phyloP scores from a whole-genome alignment of 2,329 filamentous ascomycete species.

The Cercospora canescens region DNA sequence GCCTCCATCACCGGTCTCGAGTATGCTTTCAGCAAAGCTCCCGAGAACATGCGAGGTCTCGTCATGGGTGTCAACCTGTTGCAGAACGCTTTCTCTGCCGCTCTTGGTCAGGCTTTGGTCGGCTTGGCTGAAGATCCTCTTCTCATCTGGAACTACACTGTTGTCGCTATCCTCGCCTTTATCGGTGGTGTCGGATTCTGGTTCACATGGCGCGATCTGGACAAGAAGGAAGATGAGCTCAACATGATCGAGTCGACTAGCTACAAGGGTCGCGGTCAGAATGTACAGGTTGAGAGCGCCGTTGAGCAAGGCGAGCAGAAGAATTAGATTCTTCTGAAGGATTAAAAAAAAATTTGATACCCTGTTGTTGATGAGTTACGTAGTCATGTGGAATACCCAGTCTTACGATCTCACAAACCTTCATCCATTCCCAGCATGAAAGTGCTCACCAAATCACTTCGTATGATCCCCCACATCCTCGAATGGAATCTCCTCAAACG shows the following conservation, averaged over 20 bases:
- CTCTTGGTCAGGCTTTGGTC: constrained; percentile 62
- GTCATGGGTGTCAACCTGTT: constrained; percentile 57
- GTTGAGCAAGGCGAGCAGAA: background rate
- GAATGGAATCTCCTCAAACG: constrained; percentile 15
- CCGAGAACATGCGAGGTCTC: constrained; percentile 48
- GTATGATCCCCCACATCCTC: constrained; percentile 14
- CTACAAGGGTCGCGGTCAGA: constrained; percentile 26
- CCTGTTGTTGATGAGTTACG: background rate
- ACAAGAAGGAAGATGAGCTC: constrained; percentile 66
- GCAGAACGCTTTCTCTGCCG: constrained; percentile 59
- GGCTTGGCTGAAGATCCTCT: constrained; percentile 63
- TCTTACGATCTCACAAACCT: background rate
- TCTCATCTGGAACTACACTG: constrained; percentile 67
- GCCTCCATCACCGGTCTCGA: constrained; percentile 48
- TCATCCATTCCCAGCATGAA: background rate
- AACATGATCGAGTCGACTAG: constrained; percentile 56
- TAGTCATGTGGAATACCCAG: background rate
- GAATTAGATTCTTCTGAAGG: too few relatives aligned
- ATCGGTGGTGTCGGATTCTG: constrained; percentile 67
- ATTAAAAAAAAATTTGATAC: too few relatives aligned
- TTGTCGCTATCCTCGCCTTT: constrained; percentile 62
- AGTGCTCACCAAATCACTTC: background rate
- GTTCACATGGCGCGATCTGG: constrained; percentile 65
- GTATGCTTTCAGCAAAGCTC: constrained; percentile 49
- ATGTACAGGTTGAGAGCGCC: background rate